Evolutionary conservation across 768 basidiomycete genomes (phyloP), one percentile per base, ranked within the genome.

Genomic region (Amanita exitialis): DNA sequence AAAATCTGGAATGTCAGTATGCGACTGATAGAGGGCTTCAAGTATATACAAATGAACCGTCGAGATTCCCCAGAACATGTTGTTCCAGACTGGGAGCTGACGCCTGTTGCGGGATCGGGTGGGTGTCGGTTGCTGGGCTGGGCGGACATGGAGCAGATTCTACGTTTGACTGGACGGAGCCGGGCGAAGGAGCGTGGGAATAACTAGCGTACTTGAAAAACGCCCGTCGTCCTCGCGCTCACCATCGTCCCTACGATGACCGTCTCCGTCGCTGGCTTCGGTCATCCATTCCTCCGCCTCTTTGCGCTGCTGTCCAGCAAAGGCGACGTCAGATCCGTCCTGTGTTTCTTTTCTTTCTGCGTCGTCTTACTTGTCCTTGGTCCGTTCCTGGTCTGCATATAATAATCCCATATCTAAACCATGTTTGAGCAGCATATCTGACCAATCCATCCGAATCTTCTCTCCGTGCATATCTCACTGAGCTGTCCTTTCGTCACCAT

Each of bases 391-490:
- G 49, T 56, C 28, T 52, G 47, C 53, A 42, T 39, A 53, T 35
- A 52, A 47, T 41, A 49, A 37, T 43, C 32, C 50, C 51, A 37
- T 44, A 42, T 39, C 32, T 55, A n/a, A 35, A 25, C 47, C 10
- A 38, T 27, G 38, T 54, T 47, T 47, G 43, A 45, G 42, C 71
- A 97, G 95, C 94, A 44, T 92, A 92, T 72, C 79, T 94, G 63
- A 90, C 92, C 30, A 98, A 97, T 66, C 95, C 95, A 20, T 82
- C 86, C 51, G 93, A 97, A 67, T 83, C 83, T 43, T 92, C 92
- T 6, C 97, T 99, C 68, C 83, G 94, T 47, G 76, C 91, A 16
- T 94, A 90, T 69, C 83, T 98, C 58, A 98, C 94, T n/a, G 93
- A 96, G 62, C 89, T 90, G 62, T 94, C 92, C 21, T 97, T 99